Percentiles rank a stretch among this genome's conserved stretches.
These are phyloP conservation scores for Poa annua DNA, from an alignment of 176 grass and related monocot genomes.

Conservation along the genomic window DNA sequence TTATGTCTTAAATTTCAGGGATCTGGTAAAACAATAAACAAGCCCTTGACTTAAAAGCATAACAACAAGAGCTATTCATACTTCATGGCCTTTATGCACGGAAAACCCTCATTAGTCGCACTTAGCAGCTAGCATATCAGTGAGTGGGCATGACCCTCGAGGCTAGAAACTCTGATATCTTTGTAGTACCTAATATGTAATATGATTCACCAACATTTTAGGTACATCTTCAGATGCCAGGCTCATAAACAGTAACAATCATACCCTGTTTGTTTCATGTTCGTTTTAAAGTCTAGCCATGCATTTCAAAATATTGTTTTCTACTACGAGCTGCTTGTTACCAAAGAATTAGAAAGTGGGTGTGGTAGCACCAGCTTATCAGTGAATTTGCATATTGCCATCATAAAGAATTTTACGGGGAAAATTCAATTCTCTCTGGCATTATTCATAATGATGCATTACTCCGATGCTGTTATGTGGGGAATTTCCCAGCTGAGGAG, in stretches of 20 bases:
- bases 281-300: not conserved
- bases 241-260: not conserved
- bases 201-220: conserved; percentile 8
- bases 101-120: not conserved
- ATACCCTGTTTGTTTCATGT: not conserved
- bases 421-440: not conserved
- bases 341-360: not conserved
- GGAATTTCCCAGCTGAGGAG: not conserved
- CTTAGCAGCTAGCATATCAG: not conserved
- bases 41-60: not conserved
- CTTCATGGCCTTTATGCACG: not conserved
- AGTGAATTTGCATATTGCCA: not conserved
- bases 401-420: not conserved
- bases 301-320: not conserved
- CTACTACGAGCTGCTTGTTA: too few relatives aligned
- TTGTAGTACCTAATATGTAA: not conserved
- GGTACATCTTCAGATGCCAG: conserved; percentile 5
- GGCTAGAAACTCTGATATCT: conserved; percentile 3
- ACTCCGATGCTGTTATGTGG: not conserved
- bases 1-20: not conserved
- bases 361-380: not conserved
- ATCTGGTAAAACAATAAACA: conserved; percentile 4
- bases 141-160: not conserved
- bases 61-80: not conserved
- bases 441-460: not conserved